Conservation (phyloP, 257 asterid species). For the Phtheirospermum japonicum region DNA sequence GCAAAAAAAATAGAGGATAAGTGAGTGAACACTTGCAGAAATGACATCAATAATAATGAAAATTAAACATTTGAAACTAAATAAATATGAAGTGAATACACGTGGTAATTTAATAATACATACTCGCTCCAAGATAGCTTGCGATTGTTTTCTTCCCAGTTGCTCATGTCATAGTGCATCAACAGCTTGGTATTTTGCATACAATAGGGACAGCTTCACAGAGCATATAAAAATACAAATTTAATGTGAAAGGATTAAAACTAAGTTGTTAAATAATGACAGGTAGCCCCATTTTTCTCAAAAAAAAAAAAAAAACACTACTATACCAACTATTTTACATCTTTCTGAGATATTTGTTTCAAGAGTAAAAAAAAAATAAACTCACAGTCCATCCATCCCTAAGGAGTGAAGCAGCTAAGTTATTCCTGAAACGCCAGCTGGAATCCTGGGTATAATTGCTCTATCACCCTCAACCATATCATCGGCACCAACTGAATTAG, state of each 20-base stretch:
- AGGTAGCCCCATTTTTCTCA: too few species aligned
- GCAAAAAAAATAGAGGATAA: not conserved
- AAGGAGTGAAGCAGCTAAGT: too few species aligned
- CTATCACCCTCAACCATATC: constrained; percentile 53
- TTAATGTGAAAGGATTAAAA: not conserved
- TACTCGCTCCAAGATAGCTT: constrained; percentile 89
- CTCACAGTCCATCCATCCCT: too few species aligned
- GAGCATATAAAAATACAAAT: not conserved
- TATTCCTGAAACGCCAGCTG: too few species aligned
- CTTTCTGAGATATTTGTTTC: not conserved
- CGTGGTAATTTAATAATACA: constrained; percentile 25
- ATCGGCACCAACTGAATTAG: constrained; percentile 34
- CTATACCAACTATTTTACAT: not conserved
- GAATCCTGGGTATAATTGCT: too few species aligned
- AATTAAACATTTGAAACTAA: too few species aligned
- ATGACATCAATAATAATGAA: too few species aligned
- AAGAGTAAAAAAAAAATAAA: constrained; percentile 18
- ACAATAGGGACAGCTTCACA: constrained; percentile 72
- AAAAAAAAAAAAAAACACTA: not conserved
- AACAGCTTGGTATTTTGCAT: constrained; percentile 83
- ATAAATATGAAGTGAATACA: too few species aligned
- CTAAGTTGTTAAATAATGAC: too few species aligned
- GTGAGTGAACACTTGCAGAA: too few species aligned
- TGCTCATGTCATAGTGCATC: constrained; percentile 93
- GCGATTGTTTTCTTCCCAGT: constrained; percentile 81